A percentile compares a stretch with the other conserved stretches of the same genome.
phyloP scores from a whole-genome alignment of 1,139 yeast species.

The Hanseniaspora uvarum region DNA sequence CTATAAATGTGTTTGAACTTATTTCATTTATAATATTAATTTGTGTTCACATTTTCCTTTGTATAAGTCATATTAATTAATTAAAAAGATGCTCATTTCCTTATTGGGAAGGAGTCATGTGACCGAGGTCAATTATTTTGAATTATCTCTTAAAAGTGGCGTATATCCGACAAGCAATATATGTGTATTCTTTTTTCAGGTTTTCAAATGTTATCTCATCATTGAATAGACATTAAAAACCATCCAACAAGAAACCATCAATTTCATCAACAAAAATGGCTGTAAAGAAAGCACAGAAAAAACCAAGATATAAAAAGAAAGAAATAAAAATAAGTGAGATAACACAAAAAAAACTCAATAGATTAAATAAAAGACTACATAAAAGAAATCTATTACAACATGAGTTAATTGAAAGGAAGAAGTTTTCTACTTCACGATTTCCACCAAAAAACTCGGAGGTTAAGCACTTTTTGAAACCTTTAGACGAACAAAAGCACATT shows the following conservation, averaged over 20 bases:
- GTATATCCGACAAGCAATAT: too few species aligned
- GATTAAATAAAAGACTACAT: neutral
- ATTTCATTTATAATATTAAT: too few species aligned
- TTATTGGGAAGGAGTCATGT: too few species aligned
- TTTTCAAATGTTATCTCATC: neutral
- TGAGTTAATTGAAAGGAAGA: conserved; percentile 1
- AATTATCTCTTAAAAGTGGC: too few species aligned
- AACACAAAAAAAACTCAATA: conserved; percentile 4
- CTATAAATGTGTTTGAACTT: too few species aligned
- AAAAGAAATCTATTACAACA: neutral
- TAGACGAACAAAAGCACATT: neutral
- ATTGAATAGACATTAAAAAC: neutral
- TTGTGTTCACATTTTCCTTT: too few species aligned
- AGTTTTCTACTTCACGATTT: neutral
- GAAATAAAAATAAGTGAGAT: neutral
- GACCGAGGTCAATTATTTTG: too few species aligned
- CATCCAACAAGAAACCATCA: neutral
- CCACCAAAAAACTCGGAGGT: neutral
- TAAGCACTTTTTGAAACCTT: neutral
- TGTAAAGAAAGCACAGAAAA: neutral
- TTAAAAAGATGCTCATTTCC: too few species aligned
- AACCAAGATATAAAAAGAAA: conserved; percentile 7
- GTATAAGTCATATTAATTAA: too few species aligned
- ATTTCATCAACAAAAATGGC: neutral
- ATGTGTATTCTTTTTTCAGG: too few species aligned